Evolutionary conservation across 345 rosid species (phyloP), one percentile per base, ranked within the genome.

Genomic region (Syzygium oleosum): DNA sequence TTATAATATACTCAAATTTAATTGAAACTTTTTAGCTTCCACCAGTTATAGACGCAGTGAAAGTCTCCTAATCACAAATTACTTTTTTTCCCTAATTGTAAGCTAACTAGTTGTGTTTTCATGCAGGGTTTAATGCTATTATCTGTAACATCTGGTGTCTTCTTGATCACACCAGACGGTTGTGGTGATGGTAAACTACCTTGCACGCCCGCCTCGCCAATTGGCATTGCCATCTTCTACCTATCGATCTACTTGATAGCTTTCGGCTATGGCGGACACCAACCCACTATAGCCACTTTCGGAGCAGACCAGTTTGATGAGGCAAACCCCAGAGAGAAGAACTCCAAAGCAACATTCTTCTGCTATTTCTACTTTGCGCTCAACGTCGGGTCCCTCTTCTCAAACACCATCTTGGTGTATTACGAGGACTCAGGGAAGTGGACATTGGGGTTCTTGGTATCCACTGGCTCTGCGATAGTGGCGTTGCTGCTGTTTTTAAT

Each of bases 231-330:
- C 15, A 51, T 90, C 29, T 91, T 93, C 87, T 91, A 91, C 80
- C 41, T 93, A 43, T 88, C 93, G 1, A 93, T 91, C 19, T 93
- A 93, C 63, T 73, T 93, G 38, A 85, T 91, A 16, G 94, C 94
- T 27, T 90, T 93, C 2, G 94, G 94, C 79, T 91, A 91, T 38
- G 94, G 94, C 6, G 94, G 94, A 21, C 90, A 93, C 89, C 94
- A 93, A 88, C 94, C 94, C 14, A 90, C 93, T 22, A 17, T 93
- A 87, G 94, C 93, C 73, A 93, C 94, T 10, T 91, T 93, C 15
- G 94, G 94, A 13, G 92, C 94, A 0, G 94, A 93, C 85, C 94
- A 93, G 88, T 91, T 93, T 34, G 94, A 93, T 17, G 94, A 91
- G 49, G 25, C 89, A 16, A 88, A 85, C 11, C 90, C 93, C 3